These are phyloP conservation scores for Coleophoma eucalyptorum DNA, from an alignment of 2,329 filamentous ascomycete species.

Conservation along the genomic window DNA sequence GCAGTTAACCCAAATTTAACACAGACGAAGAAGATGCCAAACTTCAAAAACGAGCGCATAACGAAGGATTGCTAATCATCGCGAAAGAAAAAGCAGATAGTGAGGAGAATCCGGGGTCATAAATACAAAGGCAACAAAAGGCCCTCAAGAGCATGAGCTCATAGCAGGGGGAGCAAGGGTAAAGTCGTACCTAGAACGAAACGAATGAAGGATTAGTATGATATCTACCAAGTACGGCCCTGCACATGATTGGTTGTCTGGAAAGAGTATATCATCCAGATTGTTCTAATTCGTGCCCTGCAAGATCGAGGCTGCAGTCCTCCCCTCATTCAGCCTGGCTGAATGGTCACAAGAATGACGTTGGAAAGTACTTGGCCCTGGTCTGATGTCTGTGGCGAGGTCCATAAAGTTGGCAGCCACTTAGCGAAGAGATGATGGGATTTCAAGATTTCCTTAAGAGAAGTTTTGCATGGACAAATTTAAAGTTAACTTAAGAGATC, in stretches of 20 bases:
- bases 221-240: background rate
- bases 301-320: background rate
- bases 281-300: background rate
- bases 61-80: background rate
- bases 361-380: background rate
- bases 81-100: too few relatives aligned
- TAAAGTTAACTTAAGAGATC: background rate
- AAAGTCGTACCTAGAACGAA: constrained; percentile 1
- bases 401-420: background rate
- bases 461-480: too few relatives aligned
- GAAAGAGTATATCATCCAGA: background rate
- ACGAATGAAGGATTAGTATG: background rate
- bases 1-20: background rate
- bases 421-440: too few relatives aligned
- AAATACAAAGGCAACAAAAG: background rate
- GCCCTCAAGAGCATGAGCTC: constrained; percentile 6
- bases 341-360: background rate
- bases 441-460: too few relatives aligned
- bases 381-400: background rate
- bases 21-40: constrained; percentile 1
- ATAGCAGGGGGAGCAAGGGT: constrained; percentile 6
- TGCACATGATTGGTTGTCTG: background rate
- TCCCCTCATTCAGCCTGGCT: background rate
- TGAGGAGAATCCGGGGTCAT: background rate
- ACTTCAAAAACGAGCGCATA: constrained; percentile 13